Conservation (phyloP, 1,139 yeast genomes). For the Zygosaccharomyces sapae region DNA sequence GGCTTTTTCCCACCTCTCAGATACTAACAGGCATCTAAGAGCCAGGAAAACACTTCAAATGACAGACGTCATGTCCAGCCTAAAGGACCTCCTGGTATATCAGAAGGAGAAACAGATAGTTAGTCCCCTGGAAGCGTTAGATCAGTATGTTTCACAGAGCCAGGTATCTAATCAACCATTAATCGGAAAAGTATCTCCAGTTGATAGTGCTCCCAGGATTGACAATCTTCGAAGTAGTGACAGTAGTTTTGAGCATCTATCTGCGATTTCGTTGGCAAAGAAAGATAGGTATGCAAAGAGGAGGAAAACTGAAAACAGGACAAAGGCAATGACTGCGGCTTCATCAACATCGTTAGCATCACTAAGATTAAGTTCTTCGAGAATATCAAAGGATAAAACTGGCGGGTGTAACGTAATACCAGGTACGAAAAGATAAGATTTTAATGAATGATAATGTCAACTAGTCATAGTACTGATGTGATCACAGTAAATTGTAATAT, state of each 20-base stretch:
- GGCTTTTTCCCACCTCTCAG: conserved; percentile 42
- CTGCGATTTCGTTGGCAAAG: neutral
- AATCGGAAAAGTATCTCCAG: too few species aligned
- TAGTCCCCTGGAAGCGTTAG: conserved; percentile 29
- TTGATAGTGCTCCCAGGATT: too few species aligned
- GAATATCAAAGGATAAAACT: conserved; percentile 3
- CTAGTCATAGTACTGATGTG: neutral
- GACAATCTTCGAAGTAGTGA: too few species aligned
- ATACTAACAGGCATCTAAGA: conserved; percentile 60
- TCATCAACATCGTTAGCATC: conserved; percentile 7
- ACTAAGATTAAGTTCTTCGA: neutral
- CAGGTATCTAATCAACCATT: neutral
- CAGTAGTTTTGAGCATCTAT: too few species aligned
- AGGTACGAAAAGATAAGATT: conserved; percentile 17
- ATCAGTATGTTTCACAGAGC: conserved; percentile 17
- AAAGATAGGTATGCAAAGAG: conserved; percentile 7
- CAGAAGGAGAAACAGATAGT: conserved; percentile 23
- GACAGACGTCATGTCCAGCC: conserved; percentile 46
- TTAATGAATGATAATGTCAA: neutral
- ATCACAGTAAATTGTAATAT: too few species aligned
- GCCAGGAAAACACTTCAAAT: conserved; percentile 70
- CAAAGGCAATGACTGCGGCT: neutral
- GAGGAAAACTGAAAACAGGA: conserved; percentile 8
- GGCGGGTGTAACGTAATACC: conserved; percentile 13
- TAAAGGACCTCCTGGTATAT: conserved; percentile 16